phyloP scores from a whole-genome alignment of 208 protist genomes.

The Leishmania turanica region DNA sequence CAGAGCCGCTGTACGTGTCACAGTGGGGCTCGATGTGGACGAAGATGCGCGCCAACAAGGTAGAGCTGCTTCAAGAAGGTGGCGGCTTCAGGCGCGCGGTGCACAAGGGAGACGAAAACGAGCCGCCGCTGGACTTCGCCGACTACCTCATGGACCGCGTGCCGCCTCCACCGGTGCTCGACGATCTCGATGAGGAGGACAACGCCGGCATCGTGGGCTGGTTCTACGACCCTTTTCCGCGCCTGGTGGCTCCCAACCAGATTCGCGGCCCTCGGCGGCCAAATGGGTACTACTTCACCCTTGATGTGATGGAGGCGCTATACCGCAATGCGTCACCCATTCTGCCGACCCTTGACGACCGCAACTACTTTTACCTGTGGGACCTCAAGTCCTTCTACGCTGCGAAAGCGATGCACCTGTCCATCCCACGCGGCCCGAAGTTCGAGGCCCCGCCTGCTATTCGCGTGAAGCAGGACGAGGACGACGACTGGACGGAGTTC shows the following conservation, averaged over 20 bases:
- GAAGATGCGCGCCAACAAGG: constrained; percentile 99
- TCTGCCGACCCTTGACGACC: constrained; percentile 97
- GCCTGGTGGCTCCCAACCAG: constrained; percentile 93
- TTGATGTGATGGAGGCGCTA: constrained; percentile 81
- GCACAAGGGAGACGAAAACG: constrained; percentile 99
- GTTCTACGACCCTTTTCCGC: constrained; percentile 99
- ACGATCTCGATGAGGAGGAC: constrained; percentile 99
- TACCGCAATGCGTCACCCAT: constrained; percentile 98
- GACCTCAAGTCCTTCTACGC: constrained; percentile 99
- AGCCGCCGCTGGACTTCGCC: constrained; percentile 99
- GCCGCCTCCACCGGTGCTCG: constrained; percentile 94
- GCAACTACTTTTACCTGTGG: constrained; percentile 99
- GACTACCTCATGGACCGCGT: constrained; percentile 99
- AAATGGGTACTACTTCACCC: constrained; percentile 94
- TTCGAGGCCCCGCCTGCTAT: constrained; percentile 85
- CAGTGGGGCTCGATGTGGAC: constrained; percentile 99
- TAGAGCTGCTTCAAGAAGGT: constrained; percentile 76
- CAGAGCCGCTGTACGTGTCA: constrained; percentile 99
- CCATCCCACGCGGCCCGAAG: constrained; percentile 99
- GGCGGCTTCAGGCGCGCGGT: constrained; percentile 95
- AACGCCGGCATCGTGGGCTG: constrained; percentile 97
- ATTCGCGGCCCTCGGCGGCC: constrained; percentile 75
- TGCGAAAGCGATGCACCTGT: constrained; percentile 99
- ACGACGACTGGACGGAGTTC: constrained; percentile 99
- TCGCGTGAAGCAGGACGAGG: constrained; percentile 75